phyloP scores from a whole-genome alignment of 768 basidiomycete genomes.

The Gymnopilus junonius region DNA sequence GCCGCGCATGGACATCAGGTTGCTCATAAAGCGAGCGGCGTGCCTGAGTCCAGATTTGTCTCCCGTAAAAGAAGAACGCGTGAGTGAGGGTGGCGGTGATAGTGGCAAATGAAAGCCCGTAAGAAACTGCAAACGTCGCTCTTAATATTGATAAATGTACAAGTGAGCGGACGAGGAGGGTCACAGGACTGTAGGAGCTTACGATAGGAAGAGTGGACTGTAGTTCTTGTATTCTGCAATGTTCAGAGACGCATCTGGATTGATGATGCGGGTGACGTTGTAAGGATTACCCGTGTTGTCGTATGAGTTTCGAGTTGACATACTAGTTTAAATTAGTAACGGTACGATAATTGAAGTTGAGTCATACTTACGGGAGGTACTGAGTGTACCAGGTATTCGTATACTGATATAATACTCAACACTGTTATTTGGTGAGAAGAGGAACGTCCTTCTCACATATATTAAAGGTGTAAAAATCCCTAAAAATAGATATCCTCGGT shows the following conservation, averaged over 20 bases:
- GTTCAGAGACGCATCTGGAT: constrained; percentile 56
- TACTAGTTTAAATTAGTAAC: constrained; percentile 29
- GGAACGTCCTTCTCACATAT: constrained; percentile 39
- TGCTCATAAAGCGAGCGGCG: constrained; percentile 74
- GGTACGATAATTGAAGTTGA: neutral
- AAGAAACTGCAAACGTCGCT: constrained; percentile 73
- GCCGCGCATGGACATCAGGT: constrained; percentile 79
- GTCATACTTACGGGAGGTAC: constrained; percentile 53
- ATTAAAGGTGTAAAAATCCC: constrained; percentile 65
- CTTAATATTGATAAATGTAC: constrained; percentile 15
- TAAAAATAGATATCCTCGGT: constrained; percentile 79
- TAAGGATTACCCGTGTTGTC: constrained; percentile 63
- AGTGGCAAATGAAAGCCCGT: constrained; percentile 78
- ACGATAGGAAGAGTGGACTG: constrained; percentile 64
- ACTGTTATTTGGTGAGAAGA: neutral
- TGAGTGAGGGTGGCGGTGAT: constrained; percentile 75
- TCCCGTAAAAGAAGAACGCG: constrained; percentile 69
- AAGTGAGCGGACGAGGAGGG: constrained; percentile 46
- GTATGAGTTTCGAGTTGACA: constrained; percentile 63
- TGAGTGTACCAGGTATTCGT: constrained; percentile 62
- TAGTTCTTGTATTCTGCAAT: constrained; percentile 55
- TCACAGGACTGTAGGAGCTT: neutral
- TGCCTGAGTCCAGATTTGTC: constrained; percentile 72
- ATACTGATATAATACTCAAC: constrained; percentile 45
- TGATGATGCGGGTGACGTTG: constrained; percentile 61